Conservation (phyloP, 2,329 filamentous ascomycete genomes). For the Exophiala dermatitidis region DNA sequence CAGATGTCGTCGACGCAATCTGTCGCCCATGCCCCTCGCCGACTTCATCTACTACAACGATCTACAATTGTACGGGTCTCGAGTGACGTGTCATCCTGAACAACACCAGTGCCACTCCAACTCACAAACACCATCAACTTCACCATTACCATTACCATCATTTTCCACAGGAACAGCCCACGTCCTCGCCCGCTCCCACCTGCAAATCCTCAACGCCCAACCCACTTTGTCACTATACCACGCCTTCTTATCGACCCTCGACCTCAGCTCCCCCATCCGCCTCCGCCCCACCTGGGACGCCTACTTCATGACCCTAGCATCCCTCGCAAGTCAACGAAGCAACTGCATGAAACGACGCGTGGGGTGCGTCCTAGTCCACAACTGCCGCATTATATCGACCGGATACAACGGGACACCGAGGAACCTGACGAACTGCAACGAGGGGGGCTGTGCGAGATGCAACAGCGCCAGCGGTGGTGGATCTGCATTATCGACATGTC, state of each 20-base stretch:
- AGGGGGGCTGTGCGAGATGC: conserved; percentile 83
- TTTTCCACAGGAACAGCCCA: conserved; percentile 50
- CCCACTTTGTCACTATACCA: conserved; percentile 64
- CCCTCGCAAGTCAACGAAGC: conserved; percentile 77
- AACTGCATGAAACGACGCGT: conserved; percentile 99
- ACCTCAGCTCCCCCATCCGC: conserved; percentile 75
- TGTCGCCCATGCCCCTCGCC: conserved; percentile 49
- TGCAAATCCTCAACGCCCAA: conserved; percentile 81
- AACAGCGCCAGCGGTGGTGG: conserved; percentile 65
- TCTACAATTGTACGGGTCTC: conserved; percentile 61
- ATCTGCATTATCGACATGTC: conserved; percentile 70
- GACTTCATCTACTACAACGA: conserved; percentile 61
- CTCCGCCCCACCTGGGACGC: conserved; percentile 89
- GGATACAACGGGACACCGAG: conserved; percentile 98
- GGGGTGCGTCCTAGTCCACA: conserved; percentile 82
- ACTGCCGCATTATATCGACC: conserved; percentile 76
- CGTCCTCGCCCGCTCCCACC: conserved; percentile 70
- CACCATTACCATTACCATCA: neutral
- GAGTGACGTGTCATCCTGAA: conserved; percentile 28
- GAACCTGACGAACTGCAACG: conserved; percentile 79
- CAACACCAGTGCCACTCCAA: neutral
- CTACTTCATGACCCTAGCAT: conserved; percentile 97
- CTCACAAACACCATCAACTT: neutral
- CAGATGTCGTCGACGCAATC: conserved; percentile 44
- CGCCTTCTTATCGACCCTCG: conserved; percentile 62